A percentile compares a stretch with the other conserved stretches of the same genome.
These are phyloP conservation scores for Mycothermus thermophilus DNA, from an alignment of 495 filamentous ascomycete genomes.

Conservation along the genomic window DNA sequence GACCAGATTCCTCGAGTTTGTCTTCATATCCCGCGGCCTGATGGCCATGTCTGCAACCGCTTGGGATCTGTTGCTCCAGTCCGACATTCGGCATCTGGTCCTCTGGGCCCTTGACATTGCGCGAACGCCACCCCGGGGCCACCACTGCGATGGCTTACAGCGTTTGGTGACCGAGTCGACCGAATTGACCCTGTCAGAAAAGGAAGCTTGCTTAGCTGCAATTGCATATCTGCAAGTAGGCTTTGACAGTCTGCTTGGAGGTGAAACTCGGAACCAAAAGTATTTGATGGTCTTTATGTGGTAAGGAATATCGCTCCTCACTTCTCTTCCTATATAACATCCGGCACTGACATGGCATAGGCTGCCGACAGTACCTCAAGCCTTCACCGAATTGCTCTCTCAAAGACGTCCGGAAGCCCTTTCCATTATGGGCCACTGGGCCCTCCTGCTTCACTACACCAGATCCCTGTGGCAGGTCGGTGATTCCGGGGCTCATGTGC, in stretches of 20 bases:
- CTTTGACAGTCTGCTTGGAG: conserved; percentile 14
- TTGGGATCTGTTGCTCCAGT: conserved; percentile 22
- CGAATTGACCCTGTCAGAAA: conserved; percentile 11
- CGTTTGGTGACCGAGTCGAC: conserved; percentile 9
- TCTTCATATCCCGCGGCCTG: conserved; percentile 20
- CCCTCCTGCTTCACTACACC: conserved; percentile 19
- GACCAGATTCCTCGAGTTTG: conserved; percentile 16
- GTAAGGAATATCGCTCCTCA: too few species aligned
- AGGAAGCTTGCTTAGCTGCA: conserved; percentile 15
- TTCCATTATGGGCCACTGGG: conserved; percentile 21
- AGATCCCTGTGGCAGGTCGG: conserved; percentile 20
- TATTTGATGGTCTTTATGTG: conserved; percentile 24
- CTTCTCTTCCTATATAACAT: too few species aligned
- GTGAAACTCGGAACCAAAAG: conserved; percentile 7
- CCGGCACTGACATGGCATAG: conserved; percentile 1
- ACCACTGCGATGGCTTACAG: conserved; percentile 9
- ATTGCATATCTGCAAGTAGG: conserved; percentile 21
- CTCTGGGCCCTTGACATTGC: conserved; percentile 11
- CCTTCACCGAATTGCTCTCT: conserved; percentile 15
- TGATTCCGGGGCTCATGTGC: conserved; percentile 19
- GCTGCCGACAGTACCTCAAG: conserved; percentile 13
- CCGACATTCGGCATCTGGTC: conserved; percentile 17
- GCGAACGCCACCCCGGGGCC: conserved; percentile 3
- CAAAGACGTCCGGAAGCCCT: conserved; percentile 16
- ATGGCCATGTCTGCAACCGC: conserved; percentile 17